These are phyloP conservation scores for Fusarium papillatum DNA, from an alignment of 2,329 filamentous ascomycete species.

Conservation along the genomic window DNA sequence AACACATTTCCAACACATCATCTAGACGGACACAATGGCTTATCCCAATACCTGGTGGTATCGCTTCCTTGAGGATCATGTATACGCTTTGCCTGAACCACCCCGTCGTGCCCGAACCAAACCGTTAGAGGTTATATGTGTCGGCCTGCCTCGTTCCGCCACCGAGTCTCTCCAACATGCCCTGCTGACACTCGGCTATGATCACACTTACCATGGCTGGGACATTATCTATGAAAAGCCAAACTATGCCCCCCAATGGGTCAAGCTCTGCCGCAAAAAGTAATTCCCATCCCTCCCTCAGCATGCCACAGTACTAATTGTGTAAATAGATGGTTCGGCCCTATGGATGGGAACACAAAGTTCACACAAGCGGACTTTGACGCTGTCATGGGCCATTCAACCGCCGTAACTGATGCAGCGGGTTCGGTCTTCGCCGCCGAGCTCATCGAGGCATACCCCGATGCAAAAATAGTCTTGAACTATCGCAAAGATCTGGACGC, in stretches of 20 bases:
- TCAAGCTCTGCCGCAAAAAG: slow-evolving; percentile 24
- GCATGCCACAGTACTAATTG: background rate
- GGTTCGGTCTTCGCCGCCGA: background rate
- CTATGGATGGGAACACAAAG: slow-evolving; percentile 15
- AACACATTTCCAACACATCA: too few species aligned
- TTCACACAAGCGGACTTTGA: slow-evolving; percentile 4
- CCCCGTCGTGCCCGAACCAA: slow-evolving; percentile 42
- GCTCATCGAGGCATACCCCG: background rate
- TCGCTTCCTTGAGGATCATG: slow-evolving; percentile 15
- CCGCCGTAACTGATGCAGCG: background rate
- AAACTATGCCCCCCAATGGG: slow-evolving; percentile 17
- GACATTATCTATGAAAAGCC: slow-evolving; percentile 48
- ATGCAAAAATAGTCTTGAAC: background rate
- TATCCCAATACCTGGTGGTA: slow-evolving; percentile 23
- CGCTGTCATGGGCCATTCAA: background rate
- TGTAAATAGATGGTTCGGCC: slow-evolving; percentile 22
- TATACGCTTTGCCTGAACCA: slow-evolving; percentile 29
- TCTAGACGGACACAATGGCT: background rate
- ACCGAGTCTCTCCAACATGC: slow-evolving; percentile 52
- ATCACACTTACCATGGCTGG: slow-evolving; percentile 52
- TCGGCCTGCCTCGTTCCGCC: slow-evolving; percentile 49
- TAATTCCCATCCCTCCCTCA: background rate
- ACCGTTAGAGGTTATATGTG: slow-evolving; percentile 51
- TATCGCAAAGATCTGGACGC: background rate
- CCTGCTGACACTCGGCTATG: slow-evolving; percentile 45